These are phyloP conservation scores for Chlamydomonas incerta DNA, from an alignment of 139 green algal genomes.

Conservation along the genomic window DNA sequence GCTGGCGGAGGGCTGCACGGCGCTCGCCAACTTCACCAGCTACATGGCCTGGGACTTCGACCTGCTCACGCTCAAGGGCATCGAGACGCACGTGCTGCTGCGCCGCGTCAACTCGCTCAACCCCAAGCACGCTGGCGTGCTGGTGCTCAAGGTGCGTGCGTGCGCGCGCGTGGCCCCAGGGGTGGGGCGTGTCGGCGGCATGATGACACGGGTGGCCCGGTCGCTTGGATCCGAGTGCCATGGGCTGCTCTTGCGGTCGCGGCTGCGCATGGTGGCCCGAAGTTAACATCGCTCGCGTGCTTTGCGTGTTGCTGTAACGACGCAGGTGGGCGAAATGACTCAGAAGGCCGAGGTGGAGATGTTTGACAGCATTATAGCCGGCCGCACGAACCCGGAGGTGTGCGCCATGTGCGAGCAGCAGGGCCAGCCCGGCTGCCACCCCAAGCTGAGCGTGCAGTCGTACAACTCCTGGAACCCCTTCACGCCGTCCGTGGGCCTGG, in stretches of 20 bases:
- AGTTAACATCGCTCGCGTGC: too few species aligned
- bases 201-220: too few species aligned
- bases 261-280: too few species aligned
- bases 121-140: slow-evolving; percentile 56
- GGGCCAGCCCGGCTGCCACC: not conserved
- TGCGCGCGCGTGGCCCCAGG: not conserved
- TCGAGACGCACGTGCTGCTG: slow-evolving; percentile 44
- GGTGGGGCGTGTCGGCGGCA: not conserved
- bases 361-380: not conserved
- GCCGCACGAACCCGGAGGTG: not conserved
- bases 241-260: too few species aligned
- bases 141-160: slow-evolving; percentile 42
- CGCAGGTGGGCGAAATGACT: not conserved
- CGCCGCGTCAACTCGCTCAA: slow-evolving; percentile 41
- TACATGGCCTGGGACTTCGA: slow-evolving; percentile 71
- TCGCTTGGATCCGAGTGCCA: too few species aligned
- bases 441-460: not conserved
- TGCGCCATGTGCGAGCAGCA: not conserved
- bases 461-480: not conserved
- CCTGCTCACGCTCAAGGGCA: slow-evolving; percentile 58
- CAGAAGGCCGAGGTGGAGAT: not conserved
- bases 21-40: slow-evolving; percentile 46
- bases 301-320: not conserved
- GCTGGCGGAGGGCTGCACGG: slow-evolving; percentile 39
- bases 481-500: not conserved